A percentile compares a stretch with the other conserved stretches of the same genome.
phyloP scores from a whole-genome alignment of 1,284 basidiomycete species.

The Rhodotorula sp. region DNA sequence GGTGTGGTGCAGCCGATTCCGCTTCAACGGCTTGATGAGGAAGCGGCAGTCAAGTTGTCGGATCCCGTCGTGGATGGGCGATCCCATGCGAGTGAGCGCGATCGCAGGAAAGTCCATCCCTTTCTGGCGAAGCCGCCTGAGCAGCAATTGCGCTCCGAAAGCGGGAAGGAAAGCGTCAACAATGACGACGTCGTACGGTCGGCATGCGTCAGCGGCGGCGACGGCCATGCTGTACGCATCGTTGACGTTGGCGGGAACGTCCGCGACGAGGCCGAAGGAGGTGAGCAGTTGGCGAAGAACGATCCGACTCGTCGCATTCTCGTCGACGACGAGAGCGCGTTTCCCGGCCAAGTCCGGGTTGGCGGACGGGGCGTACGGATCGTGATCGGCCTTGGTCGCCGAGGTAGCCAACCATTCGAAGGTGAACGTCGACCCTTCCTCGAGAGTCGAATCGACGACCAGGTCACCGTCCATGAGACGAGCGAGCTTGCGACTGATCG shows the following conservation, averaged over 20 bases:
- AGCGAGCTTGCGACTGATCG: constrained; percentile 39
- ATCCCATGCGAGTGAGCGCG: constrained; percentile 38
- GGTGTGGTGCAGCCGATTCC: constrained; percentile 38
- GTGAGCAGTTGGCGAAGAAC: constrained; percentile 27
- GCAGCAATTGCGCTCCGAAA: constrained; percentile 31
- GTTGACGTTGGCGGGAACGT: constrained; percentile 9
- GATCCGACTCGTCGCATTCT: constrained; percentile 20
- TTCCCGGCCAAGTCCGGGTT: constrained; percentile 35
- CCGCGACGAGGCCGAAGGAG: constrained; percentile 25
- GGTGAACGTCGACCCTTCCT: constrained; percentile 40
- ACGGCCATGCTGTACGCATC: constrained; percentile 19
- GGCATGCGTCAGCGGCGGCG: neutral
- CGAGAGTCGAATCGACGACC: constrained; percentile 34
- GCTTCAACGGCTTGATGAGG: constrained; percentile 42
- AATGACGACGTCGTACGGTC: constrained; percentile 29
- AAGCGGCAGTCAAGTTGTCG: constrained; percentile 32
- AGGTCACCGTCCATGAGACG: constrained; percentile 39
- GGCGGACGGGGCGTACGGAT: constrained; percentile 22
- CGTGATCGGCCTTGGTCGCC: neutral
- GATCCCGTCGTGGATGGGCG: constrained; percentile 39
- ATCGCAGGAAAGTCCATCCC: constrained; percentile 28
- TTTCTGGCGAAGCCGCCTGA: constrained; percentile 31
- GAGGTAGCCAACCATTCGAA: constrained; percentile 24
- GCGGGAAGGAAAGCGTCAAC: constrained; percentile 37
- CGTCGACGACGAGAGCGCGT: constrained; percentile 36